Evolutionary conservation across 2,329 filamentous ascomycete genomes (phyloP).

Genomic region (Sordariomycetes sp.): DNA sequence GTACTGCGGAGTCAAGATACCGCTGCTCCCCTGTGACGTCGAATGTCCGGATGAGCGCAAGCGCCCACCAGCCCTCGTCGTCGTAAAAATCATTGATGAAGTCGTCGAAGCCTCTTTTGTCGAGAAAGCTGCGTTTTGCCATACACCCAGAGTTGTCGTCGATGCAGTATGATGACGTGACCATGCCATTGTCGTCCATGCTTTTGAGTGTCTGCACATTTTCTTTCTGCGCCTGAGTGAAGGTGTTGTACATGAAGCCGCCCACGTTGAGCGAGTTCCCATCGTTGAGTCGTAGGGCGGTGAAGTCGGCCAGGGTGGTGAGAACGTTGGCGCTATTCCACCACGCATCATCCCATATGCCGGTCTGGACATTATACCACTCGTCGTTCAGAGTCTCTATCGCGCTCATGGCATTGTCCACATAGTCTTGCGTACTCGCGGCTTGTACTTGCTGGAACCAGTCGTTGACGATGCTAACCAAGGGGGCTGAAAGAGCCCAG

Average conservation of each 20-base stretch:
- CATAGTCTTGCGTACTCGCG: constrained; percentile 17
- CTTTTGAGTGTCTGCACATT: constrained; percentile 26
- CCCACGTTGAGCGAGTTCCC: constrained; percentile 28
- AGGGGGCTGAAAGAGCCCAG: too few species aligned
- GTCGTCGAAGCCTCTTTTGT: constrained; percentile 18
- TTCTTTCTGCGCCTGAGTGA: constrained; percentile 31
- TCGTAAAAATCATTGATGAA: constrained; percentile 21
- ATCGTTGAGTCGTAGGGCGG: constrained; percentile 19
- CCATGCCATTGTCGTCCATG: constrained; percentile 22
- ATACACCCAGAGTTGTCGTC: constrained; percentile 13
- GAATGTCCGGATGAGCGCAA: constrained; percentile 45
- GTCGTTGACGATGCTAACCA: too few species aligned
- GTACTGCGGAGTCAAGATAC: constrained; percentile 41
- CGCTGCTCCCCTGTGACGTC: constrained; percentile 35
- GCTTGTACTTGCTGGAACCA: too few species aligned
- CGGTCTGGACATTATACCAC: constrained; percentile 52
- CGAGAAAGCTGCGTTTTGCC: constrained; percentile 11
- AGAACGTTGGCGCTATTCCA: constrained; percentile 66
- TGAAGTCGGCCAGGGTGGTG: constrained; percentile 50
- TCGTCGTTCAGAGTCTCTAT: constrained; percentile 37
- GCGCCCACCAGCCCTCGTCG: constrained; percentile 55
- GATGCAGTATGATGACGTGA: constrained; percentile 27
- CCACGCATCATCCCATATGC: constrained; percentile 59
- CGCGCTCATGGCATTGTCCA: constrained; percentile 19
- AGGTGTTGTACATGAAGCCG: constrained; percentile 34